Base-by-base conservation (phyloP, 73 alveolate genomes). In the Paramecium octaurelia region DNA sequence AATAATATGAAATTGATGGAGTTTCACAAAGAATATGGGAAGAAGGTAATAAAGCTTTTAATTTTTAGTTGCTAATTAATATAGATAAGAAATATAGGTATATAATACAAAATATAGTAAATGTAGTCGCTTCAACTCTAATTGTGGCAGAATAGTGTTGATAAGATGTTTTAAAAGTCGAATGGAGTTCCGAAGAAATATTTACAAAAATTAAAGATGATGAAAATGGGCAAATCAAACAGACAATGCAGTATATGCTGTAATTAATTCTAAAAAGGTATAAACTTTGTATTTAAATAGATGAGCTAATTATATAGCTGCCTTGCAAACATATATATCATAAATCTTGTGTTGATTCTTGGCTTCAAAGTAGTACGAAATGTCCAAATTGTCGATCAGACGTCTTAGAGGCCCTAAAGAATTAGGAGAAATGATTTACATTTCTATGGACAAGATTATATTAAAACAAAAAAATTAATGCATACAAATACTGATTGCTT, bases 151-250 rank as follows among this genome's bases (percentile, higher is more conserved):
- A 34, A 73, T 36, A 20, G 21, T 73, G 24, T 73, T 35, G 36
- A 73, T 31, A 73, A 73, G 18, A 29, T 34, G 12, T 73, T 73
- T 38, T 73, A 80, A 48, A 42, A 80, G 50, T 9, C 21, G 20
- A 6, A 80, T 44, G 91, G 91, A 24, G 58, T 80, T 43, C 91
- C 91, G 12, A 42, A 80, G 75, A 43, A 80, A 21, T 80, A 3
- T 42, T 20, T 80, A 31, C 8, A 46, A 18, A 80, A 80, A 80
- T 40, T 80, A 11, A 80, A 80, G 31, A 44, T 8, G 46, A 89
- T 89, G 94, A 89, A 71, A 71, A 70, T 89, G 77, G 92, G 92
- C 23, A 89, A 64, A 50, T 44, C 92, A 16, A n/a, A 58, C 12
- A 89, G 54, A 46, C 29, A 16, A 29, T 89, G 94, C 36, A 70